A percentile compares a stretch with the other conserved stretches of the same genome.
phyloP scores from a whole-genome alignment of 306 rosid species.

The Cucumis sativus region DNA sequence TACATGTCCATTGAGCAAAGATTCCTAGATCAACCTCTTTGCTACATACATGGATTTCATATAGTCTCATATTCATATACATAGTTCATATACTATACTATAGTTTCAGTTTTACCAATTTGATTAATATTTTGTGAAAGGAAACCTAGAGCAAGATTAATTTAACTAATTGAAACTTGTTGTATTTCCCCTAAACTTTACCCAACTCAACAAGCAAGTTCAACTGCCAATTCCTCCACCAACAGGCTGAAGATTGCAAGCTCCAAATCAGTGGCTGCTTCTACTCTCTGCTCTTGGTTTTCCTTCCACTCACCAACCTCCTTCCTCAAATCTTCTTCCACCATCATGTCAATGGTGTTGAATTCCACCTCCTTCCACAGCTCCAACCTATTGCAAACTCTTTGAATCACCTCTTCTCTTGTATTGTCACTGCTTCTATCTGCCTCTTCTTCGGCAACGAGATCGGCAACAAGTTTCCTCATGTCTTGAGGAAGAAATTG shows the following conservation, averaged over 20 bases:
- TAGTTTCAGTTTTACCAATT: neutral
- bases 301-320: constrained; percentile 52
- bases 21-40: neutral
- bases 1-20: neutral
- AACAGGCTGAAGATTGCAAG: constrained; percentile 40
- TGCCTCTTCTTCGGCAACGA: constrained; percentile 52
- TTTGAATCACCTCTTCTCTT: constrained; percentile 27
- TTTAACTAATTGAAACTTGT: neutral
- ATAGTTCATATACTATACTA: neutral
- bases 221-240: constrained; percentile 61
- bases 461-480: constrained; percentile 47
- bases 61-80: neutral
- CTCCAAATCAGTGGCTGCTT: constrained; percentile 49
- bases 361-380: constrained; percentile 64
- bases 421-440: constrained; percentile 7
- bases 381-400: constrained; percentile 51
- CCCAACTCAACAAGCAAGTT: constrained; percentile 25
- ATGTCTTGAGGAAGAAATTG: constrained; percentile 26
- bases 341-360: constrained; percentile 97
- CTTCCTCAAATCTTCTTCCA: constrained; percentile 57
- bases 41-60: constrained; percentile 1
- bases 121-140: neutral
- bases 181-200: neutral
- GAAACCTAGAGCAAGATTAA: neutral
- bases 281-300: constrained; percentile 25